Evolutionary conservation across 1,284 basidiomycete species (phyloP).

Genomic region (Ceratobasidium papillatum): DNA sequence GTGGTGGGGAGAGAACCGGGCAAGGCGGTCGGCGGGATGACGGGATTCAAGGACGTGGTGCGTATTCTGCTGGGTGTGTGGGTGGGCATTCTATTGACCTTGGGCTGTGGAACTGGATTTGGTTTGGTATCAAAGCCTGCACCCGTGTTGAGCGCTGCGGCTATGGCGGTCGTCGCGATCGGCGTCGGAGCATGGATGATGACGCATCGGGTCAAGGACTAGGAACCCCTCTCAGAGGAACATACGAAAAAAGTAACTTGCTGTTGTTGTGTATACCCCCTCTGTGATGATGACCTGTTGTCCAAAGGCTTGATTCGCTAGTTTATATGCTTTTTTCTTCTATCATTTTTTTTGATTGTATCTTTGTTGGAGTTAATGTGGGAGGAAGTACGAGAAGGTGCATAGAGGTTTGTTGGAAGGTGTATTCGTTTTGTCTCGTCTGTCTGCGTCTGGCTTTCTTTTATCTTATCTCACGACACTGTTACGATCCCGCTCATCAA

Average conservation of each 20-base stretch:
- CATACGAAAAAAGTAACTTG: background rate
- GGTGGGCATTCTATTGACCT: constrained; percentile 21
- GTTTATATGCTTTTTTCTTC: background rate
- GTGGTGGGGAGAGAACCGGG: background rate
- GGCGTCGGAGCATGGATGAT: constrained; percentile 27
- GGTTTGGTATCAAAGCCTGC: constrained; percentile 6
- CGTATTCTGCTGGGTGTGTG: constrained; percentile 30
- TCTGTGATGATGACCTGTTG: constrained; percentile 6
- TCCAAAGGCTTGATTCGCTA: constrained; percentile 12
- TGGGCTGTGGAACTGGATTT: background rate
- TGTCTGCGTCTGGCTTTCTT: constrained; percentile 13
- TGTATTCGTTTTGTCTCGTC: constrained; percentile 8
- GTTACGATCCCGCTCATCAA: constrained; percentile 25
- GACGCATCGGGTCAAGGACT: constrained; percentile 36
- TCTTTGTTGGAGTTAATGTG: constrained; percentile 1
- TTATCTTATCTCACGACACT: constrained; percentile 32
- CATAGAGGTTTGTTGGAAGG: constrained; percentile 1
- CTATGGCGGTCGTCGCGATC: constrained; percentile 24
- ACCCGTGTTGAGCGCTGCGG: constrained; percentile 26
- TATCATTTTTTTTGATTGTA: constrained; percentile 15
- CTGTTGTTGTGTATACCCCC: constrained; percentile 10
- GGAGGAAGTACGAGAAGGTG: background rate
- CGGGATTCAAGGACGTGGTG: constrained; percentile 33
- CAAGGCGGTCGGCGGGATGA: background rate
- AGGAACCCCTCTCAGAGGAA: background rate